Base-by-base conservation (phyloP, 192 early-diverging fungal genomes). In the Mortierella hygrophila region DNA sequence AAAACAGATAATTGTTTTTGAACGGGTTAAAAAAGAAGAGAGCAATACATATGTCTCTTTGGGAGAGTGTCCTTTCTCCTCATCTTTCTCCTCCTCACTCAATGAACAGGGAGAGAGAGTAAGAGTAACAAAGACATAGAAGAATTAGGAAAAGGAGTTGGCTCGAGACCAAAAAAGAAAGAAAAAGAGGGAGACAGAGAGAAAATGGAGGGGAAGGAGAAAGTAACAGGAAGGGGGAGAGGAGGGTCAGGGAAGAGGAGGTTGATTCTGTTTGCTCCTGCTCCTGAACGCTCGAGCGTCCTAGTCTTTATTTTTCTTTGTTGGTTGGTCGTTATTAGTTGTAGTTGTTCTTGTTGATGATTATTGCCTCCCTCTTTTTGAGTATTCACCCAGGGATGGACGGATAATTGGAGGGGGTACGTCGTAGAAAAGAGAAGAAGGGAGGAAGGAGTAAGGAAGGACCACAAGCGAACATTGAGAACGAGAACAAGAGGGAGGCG, bases 181-280 rank as follows among this genome's bases (percentile, higher is more conserved):
- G 11, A 65, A 65, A 65, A 26, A 60, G 55, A 9, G 55, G n/a
- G 55, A 60, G n/a, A 60, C n/a, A 60, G 55, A 60, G n/a, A 32
- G 60, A 32, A 65, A 26, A 32, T 2, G 60, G 23, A 11, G 3
- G 29, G 29, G 29, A 65, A 23, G 55, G 26, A 65, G 60, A 65
- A 26, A 5, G 26, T 32, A 26, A 32, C 29, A 65, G 29, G 26
- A 65, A 35, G 11, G 2, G 8, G 23, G 7, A 60, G 23, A 13
- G 13, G 13, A 32, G 60, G 60, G 60, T 26, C 15, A 32, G 60
- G 29, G 29, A 13, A 15, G 26, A 29, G 2, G 60, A 29, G 2
- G 6, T 32, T 65, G 60, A 65, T 65, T 65, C 60, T 32, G 60
- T 65, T 65, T 65, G 60, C 60, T 65, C 60, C 60, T 65, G 60